These are phyloP conservation scores for Sungouiella blattae DNA, from an alignment of 805 yeast species.

Conservation along the genomic window DNA sequence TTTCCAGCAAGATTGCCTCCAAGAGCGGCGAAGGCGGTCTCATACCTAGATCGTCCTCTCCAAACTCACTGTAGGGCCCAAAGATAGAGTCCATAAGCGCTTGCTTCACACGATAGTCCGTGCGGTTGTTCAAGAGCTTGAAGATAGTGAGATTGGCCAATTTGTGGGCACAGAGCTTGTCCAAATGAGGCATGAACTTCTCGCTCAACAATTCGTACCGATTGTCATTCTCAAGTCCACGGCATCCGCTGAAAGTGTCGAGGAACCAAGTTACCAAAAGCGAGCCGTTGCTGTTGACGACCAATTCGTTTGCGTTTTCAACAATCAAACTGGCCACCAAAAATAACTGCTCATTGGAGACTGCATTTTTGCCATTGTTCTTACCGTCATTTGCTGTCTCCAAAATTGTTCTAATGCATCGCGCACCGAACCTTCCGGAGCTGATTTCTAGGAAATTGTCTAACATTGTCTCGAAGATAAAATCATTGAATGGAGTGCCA, in stretches of 20 bases:
- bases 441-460: conserved; percentile 77
- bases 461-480: conserved; percentile 79
- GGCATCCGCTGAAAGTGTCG: conserved; percentile 54
- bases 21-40: conserved; percentile 45
- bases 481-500: conserved; percentile 84
- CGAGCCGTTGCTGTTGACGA: conserved; percentile 83
- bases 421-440: conserved; percentile 88
- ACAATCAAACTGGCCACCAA: conserved; percentile 76
- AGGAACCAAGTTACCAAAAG: conserved; percentile 89
- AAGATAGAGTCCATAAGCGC: conserved; percentile 63
- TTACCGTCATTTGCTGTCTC: conserved; percentile 63
- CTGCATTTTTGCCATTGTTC: conserved; percentile 8
- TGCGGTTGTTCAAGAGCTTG: conserved; percentile 69
- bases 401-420: conserved; percentile 90
- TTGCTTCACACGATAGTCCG: conserved; percentile 59
- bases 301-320: conserved; percentile 72
- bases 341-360: conserved; percentile 60
- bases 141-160: conserved; percentile 79
- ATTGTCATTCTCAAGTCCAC: conserved; percentile 33
- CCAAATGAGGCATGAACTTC: conserved; percentile 58
- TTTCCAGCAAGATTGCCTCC: conserved; percentile 62
- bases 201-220: conserved; percentile 65
- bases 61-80: conserved; percentile 40
- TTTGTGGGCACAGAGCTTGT: conserved; percentile 69
- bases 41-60: conserved; percentile 16